Base-by-base conservation (phyloP, 2,329 filamentous ascomycete species). In the Colletotrichum eremochloae region DNA sequence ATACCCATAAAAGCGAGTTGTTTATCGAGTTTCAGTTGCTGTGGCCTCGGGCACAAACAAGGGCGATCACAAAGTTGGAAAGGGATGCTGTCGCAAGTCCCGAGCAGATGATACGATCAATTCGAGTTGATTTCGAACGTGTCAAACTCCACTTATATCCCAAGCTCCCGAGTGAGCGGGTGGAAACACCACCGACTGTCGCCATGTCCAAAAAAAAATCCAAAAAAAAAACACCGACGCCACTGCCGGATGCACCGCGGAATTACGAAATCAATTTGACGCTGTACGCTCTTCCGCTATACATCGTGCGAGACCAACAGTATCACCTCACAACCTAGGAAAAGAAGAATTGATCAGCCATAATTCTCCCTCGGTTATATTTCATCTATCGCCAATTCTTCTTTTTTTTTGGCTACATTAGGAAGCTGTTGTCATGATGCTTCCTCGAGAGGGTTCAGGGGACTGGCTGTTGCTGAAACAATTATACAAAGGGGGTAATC, bases 401-500 rank as follows among this genome's bases (percentile, higher is more conserved):
- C 73, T 72, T 76, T 73, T 72, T 75, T 68, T 75, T 75, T 73
- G 71, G 76, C 74, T 77, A 76, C 70, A 66, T 53, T 46, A 42
- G 53, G 69, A 68, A 63, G 74, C 69, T 69, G 67, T 63, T 74
- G 65, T 71, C 60, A 62, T 46, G 29, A 60, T 42, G 63, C 65
- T 75, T 68, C 56, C 62, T 69, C 14, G 14, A 53, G 33, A 63
- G 40, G 48, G 60, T 44, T 42, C 29, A 5, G 53, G 58, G 61
- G 60, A 46, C 64, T 64, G 60, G 53, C 64, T 64, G 60, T 64
- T 62, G n/a, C 58, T 58, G 56, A 53, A 65, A 66, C 50, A 72
- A 69, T 61, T 61, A 60, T 68, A 69, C 68, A 63, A 75, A 69
- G 76, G 79, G 81, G 80, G 79, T 79, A 84, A 87, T 94, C 91